A percentile compares a stretch with the other conserved stretches of the same genome.
These are phyloP conservation scores for Lagenaria siceraria DNA, from an alignment of 306 rosid species.

Conservation along the genomic window DNA sequence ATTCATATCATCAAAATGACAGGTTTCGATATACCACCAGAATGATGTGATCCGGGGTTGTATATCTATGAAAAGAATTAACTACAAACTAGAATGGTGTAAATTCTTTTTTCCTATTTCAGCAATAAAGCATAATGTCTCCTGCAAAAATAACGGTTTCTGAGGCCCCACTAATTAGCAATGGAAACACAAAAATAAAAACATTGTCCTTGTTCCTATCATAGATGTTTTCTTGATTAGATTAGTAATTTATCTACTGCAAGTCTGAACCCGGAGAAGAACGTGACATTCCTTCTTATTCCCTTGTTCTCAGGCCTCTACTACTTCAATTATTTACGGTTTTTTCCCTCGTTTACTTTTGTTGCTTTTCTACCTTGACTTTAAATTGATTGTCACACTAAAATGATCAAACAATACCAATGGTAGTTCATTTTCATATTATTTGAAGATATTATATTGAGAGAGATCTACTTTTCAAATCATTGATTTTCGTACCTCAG, in stretches of 20 bases:
- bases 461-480: not conserved
- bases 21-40: not conserved
- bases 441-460: not conserved
- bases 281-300: not conserved
- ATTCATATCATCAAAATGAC: not conserved
- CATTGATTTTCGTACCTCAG: conserved; percentile 22
- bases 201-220: not conserved
- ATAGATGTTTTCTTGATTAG: not conserved
- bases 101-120: not conserved
- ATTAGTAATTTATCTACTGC: not conserved
- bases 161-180: not conserved
- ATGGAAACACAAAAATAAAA: not conserved
- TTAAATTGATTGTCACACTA: not conserved
- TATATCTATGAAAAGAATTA: not conserved
- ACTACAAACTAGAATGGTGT: not conserved
- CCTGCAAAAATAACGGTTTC: not conserved
- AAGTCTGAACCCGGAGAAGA: not conserved
- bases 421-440: not conserved
- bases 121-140: not conserved
- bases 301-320: not conserved
- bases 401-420: not conserved
- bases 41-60: not conserved
- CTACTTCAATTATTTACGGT: not conserved
- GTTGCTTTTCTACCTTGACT: not conserved
- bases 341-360: not conserved